These are phyloP conservation scores for Plicaturopsis crispa DNA, from an alignment of 768 basidiomycete species.

Conservation along the genomic window DNA sequence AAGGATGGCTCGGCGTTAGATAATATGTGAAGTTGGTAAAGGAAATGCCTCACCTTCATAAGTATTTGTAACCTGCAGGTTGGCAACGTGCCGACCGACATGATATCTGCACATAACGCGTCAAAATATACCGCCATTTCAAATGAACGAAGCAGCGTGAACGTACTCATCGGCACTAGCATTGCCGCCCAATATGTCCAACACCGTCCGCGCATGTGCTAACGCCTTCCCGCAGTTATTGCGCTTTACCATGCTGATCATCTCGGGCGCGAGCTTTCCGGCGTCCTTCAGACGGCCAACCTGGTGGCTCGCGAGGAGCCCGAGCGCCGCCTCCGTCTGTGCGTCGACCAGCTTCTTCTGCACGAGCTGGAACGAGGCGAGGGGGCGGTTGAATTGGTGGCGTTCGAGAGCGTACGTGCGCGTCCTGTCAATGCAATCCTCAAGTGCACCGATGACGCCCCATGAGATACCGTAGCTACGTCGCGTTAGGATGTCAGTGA, in stretches of 20 bases:
- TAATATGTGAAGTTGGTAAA: conserved; percentile 2
- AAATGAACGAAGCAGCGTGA: background rate
- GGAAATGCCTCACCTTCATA: conserved; percentile 66
- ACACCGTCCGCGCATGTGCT: conserved; percentile 66
- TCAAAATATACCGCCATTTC: background rate
- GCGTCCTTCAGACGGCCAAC: conserved; percentile 84
- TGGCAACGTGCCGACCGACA: conserved; percentile 90
- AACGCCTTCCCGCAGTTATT: conserved; percentile 96
- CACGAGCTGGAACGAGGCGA: conserved; percentile 94
- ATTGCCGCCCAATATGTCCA: conserved; percentile 94
- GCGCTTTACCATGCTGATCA: conserved; percentile 91
- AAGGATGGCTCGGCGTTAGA: conserved; percentile 2
- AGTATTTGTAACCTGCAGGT: conserved; percentile 92
- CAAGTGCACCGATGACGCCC: conserved; percentile 94
- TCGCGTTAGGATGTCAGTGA: conserved; percentile 8
- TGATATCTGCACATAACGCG: conserved; percentile 54
- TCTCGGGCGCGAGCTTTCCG: conserved; percentile 71
- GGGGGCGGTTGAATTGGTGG: conserved; percentile 81
- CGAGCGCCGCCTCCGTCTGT: conserved; percentile 76
- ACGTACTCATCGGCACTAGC: conserved; percentile 87
- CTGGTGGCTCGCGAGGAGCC: conserved; percentile 68
- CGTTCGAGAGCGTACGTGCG: conserved; percentile 84
- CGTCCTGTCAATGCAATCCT: conserved; percentile 78
- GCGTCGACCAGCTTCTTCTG: conserved; percentile 97
- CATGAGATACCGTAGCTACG: conserved; percentile 80